Percentiles rank a stretch among this genome's conserved stretches.
phyloP scores from a whole-genome alignment of 1,284 basidiomycete species.

The Tylopilus sp. region DNA sequence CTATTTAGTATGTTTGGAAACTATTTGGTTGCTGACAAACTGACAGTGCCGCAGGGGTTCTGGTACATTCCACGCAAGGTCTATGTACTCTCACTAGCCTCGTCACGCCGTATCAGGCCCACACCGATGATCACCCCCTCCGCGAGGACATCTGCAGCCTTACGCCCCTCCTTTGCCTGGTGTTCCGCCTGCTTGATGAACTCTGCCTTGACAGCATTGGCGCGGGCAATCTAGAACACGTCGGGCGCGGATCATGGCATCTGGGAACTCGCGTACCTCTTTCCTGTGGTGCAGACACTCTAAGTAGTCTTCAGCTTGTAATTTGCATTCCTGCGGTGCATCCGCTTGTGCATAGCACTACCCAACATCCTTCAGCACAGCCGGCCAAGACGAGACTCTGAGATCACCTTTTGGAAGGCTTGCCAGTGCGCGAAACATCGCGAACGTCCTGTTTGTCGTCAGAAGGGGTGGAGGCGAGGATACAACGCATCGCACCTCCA shows the following conservation, averaged over 20 bases:
- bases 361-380: slow-evolving; percentile 1
- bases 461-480: background rate
- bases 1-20: slow-evolving; percentile 46
- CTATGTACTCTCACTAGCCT: background rate
- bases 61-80: slow-evolving; percentile 7
- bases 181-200: slow-evolving; percentile 67
- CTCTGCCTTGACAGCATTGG: slow-evolving; percentile 69
- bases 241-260: slow-evolving; percentile 8
- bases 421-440: slow-evolving; percentile 95
- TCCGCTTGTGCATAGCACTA: slow-evolving; percentile 90
- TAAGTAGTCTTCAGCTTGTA: slow-evolving; percentile 83
- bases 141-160: slow-evolving; percentile 68
- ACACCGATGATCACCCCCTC: slow-evolving; percentile 73
- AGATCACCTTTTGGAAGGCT: slow-evolving; percentile 73
- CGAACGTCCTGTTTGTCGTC: slow-evolving; percentile 62
- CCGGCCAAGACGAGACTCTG: background rate
- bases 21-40: slow-evolving; percentile 38
- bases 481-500: slow-evolving; percentile 23
- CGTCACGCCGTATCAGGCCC: slow-evolving; percentile 61
- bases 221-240: slow-evolving; percentile 62
- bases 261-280: slow-evolving; percentile 57
- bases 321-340: slow-evolving; percentile 67
- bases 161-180: slow-evolving; percentile 65
- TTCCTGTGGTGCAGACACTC: slow-evolving; percentile 92
- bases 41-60: slow-evolving; percentile 12